Base-by-base conservation (phyloP, 768 basidiomycete species). In the Rossbeevera mucosa region DNA sequence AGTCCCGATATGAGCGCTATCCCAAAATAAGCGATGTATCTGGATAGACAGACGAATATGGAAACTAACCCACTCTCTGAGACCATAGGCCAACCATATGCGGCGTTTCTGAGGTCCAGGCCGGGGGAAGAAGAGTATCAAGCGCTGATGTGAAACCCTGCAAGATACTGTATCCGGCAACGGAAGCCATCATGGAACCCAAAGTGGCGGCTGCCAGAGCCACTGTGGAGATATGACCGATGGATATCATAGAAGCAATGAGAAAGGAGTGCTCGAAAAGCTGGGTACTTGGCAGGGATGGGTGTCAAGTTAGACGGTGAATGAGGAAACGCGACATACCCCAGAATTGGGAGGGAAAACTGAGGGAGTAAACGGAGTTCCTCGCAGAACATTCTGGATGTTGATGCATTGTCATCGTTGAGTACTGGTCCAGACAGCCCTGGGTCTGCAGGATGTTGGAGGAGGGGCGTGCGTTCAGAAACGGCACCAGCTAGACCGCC, bases 111-210 rank as follows among this genome's bases (percentile, higher is more conserved):
- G 91, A 93, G 0, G 96, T 94, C 93, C 91, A 99, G 14, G 95
- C 94, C 33, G 91, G 82, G 1, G 96, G 95, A 9, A 97, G 81
- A 61, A 99, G 80, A 0, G 94, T 94, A 67, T 99, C 96, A 18
- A 99, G 81, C 0, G 91, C 85, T 45, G 87, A 89, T 8, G 82
- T 74, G 50, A 95, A 81, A 18, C 92, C 92, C 57, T 88, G 87
- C 7, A 94, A 73, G 51, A 95, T 85, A 56, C 85, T 88, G 45
- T 74, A 66, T 26, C 67, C 67, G 1, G 67, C 63, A 12, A 85
- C 82, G 48, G 77, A 80, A 18, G 82, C 82, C 0, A 85, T 86
- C 85, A 89, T 87, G 11, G 81, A 83, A 2, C 80, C 86, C 8
- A 89, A 69, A 18, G 81, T 85, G 22, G 87, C 82, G 0, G 91